phyloP scores from a whole-genome alignment of 148 eudicot genomes.

The Pharnaceum exiguum region DNA sequence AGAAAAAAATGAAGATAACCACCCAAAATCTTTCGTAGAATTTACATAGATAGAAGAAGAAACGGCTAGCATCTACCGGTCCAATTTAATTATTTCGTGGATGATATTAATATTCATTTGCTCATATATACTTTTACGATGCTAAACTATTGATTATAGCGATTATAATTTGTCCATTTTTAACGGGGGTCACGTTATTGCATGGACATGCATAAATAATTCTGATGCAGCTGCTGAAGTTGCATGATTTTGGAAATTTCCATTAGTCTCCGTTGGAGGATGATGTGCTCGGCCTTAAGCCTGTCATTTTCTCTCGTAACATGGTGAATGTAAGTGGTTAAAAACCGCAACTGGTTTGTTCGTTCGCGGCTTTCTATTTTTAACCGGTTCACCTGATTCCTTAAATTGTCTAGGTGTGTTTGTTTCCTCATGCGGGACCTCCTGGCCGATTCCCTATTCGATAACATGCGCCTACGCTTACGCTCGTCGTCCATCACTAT shows the following conservation, averaged over 20 bases:
- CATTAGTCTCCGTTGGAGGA: conserved; percentile 35
- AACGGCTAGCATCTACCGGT: neutral
- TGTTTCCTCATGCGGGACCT: conserved; percentile 59
- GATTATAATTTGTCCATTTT: no score
- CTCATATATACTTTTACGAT: no score
- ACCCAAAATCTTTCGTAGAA: conserved; percentile 2
- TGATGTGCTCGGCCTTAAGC: conserved; percentile 26
- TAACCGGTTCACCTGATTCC: conserved; percentile 32
- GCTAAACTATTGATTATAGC: no score
- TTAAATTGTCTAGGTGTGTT: conserved; percentile 42
- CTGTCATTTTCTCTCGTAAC: conserved; percentile 33
- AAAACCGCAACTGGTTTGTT: conserved; percentile 30
- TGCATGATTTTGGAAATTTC: conserved; percentile 29
- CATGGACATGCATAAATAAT: conserved; percentile 7
- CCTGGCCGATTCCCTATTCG: conserved; percentile 56
- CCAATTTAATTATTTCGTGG: no score
- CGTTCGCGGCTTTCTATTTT: conserved; percentile 33
- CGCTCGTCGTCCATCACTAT: conserved; percentile 45
- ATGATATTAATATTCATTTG: no score
- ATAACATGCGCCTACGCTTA: conserved; percentile 49
- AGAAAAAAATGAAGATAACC: neutral
- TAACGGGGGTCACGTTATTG: no score
- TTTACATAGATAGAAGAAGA: conserved; percentile 11
- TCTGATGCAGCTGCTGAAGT: conserved; percentile 32
- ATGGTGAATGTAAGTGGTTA: conserved; percentile 22